Conservation (phyloP, 1,284 basidiomycete species). For the Cryptococcus hybrid region DNA sequence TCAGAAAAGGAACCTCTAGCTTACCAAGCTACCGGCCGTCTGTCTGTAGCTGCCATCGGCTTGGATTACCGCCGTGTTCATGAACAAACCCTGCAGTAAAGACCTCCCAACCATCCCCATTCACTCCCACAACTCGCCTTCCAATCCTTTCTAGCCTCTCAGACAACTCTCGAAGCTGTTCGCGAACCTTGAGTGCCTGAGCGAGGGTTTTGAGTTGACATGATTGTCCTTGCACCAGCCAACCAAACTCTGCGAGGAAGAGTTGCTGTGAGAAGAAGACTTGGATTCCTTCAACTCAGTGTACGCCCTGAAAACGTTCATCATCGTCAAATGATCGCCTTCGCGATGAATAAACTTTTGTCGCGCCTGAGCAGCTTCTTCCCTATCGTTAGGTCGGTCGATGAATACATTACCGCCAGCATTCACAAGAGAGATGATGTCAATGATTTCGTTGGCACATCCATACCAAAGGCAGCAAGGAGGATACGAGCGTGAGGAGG, state of each 20-base stretch:
- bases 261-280: background rate
- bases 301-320: conserved; percentile 83
- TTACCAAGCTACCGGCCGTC: conserved; percentile 69
- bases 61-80: conserved; percentile 78
- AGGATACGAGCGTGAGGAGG: conserved; percentile 75
- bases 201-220: conserved; percentile 77
- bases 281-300: conserved; percentile 55
- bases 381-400: conserved; percentile 61
- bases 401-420: conserved; percentile 65
- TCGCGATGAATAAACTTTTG: conserved; percentile 75
- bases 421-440: conserved; percentile 76
- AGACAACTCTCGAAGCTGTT: conserved; percentile 73
- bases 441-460: conserved; percentile 71
- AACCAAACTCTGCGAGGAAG: conserved; percentile 46
- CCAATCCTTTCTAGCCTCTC: conserved; percentile 62
- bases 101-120: conserved; percentile 62
- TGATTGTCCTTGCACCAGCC: conserved; percentile 82
- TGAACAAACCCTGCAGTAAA: conserved; percentile 70
- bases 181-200: conserved; percentile 78
- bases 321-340: conserved; percentile 86
- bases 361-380: conserved; percentile 65
- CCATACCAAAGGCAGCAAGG: conserved; percentile 66
- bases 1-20: conserved; percentile 34
- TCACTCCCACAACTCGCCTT: conserved; percentile 59
- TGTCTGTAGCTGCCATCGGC: conserved; percentile 81